Evolutionary conservation across 2,329 filamentous ascomycete species (phyloP), one percentile per base, ranked within the genome.

Genomic region (Penicillium oxalicum): DNA sequence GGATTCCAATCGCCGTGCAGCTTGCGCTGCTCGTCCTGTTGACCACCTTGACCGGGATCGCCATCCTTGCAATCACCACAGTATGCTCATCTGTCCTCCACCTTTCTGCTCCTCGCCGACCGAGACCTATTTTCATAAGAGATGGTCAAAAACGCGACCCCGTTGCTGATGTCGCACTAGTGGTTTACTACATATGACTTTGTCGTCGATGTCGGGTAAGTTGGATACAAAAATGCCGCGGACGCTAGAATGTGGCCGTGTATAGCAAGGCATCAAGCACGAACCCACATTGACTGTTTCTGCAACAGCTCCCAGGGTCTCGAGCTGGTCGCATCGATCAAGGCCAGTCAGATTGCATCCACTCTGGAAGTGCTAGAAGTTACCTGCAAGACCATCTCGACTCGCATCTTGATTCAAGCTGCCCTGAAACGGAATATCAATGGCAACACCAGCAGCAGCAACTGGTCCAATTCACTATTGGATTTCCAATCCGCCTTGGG

Each of bases 1-100:
- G 89, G 68, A 82, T 95, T 67, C 85, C 87, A 49, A 95, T 95
- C 62, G 81, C 89, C 58, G 84, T 91, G 72, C 91, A 96, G 79
- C 78, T 96, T 60, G 88, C 83, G 57, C 77, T 84, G 67, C 77
- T 95, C 55, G 88, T 95, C 61, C 75, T 93, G 56, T 64, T 88
- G 51, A 82, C 86, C 51, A 83, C 88, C 42, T 78, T 94, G 49
- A 73, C 87, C 49, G 84, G 85, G 46, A 79, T 95, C 53, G 82
- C 85, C 47, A 82, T 95, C 53, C 79, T 95, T 52, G 83, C 88
- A 12, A 80, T 95, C 54, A 88, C 90, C 60, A 64, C 59, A 43
- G 61, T 63, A 54, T 50, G 59, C 46, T 63, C 51, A 11, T 11
- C 29, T 32, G 7, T 32, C 29, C 29, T 11, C 29, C 29, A 11